Conservation (phyloP, 2,329 filamentous ascomycete species). For the Ceratocystis cubensis region DNA sequence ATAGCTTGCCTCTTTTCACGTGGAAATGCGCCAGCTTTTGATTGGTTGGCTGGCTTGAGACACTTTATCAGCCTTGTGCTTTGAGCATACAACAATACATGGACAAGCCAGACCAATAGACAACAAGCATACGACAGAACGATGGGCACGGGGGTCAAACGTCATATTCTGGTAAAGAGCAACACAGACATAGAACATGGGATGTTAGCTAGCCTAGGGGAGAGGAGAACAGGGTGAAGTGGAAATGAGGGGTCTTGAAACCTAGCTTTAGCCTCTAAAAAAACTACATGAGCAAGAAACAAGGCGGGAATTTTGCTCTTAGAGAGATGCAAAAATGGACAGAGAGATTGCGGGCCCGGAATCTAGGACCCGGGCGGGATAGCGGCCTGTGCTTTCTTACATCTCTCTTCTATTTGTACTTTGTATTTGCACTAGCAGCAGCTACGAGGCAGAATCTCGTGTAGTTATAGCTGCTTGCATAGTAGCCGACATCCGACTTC, state of each 20-base stretch:
- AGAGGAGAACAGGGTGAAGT: not conserved
- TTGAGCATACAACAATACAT: not conserved
- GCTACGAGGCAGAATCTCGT: not conserved
- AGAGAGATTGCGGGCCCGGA: not conserved
- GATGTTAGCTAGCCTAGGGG: not conserved
- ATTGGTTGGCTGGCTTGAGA: not conserved
- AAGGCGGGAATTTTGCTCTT: not conserved
- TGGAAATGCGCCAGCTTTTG: not conserved
- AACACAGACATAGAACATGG: not conserved
- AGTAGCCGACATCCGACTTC: no score
- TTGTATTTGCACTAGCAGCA: not conserved
- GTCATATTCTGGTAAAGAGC: slow-evolving; percentile 1
- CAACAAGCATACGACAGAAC: not conserved
- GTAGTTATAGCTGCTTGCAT: not conserved
- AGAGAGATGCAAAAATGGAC: not conserved
- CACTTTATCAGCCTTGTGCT: not conserved
- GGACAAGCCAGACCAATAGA: not conserved
- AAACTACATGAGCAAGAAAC: not conserved
- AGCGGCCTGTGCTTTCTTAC: not conserved
- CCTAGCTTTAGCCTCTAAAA: not conserved
- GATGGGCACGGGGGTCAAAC: not conserved
- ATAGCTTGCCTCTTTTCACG: not conserved
- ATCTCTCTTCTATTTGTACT: not conserved
- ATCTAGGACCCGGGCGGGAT: not conserved
- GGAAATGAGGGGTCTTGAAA: slow-evolving; percentile 9